Base-by-base conservation (phyloP, 164 flowering plant genomes). In the Brasenia schreberi region DNA sequence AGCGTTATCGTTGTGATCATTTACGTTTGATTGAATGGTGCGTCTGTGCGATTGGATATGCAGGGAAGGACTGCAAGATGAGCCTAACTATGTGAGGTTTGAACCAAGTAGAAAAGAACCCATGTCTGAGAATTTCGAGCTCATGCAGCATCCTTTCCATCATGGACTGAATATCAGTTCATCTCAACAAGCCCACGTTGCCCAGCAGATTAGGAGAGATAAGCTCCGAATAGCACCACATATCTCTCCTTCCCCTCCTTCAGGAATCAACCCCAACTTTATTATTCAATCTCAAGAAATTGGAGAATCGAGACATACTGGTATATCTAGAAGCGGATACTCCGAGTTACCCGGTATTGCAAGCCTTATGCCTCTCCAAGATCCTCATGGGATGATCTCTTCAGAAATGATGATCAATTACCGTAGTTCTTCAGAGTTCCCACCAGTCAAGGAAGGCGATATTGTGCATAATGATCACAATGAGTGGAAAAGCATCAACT, bases 201-300 rank as follows among this genome's bases (percentile, higher is more conserved):
- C 95, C 49, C 97, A 90, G 67, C 95, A 87, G 71, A 88, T 92
- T 76, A 63, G 97, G 68, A 74, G 97, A 77, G 95, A 90, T 71
- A 88, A 87, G 80, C 93, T 90, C 14, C 66, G 97, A 61, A 23
- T 61, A 18, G n/a, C 12, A 18, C 63, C 7, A 9, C 19, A 61
- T 23, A 2, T 66, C 58, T 72, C 78, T 42, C 72, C 84, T 14
- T 74, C 84, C 7, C 71, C 63, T 61, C 33, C 33, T 5, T 61
- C 63, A 9, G 56, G 12, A 2, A 14, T 9, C 12, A 49, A 9
- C 4, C 16, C 56, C 56, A 14, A 49, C 56, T 3, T 14, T 49
- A 14, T 49, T 49, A 9, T 49, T 49, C 56, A 5, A 49, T 49
- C 56, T 49, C 56, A 49, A 49, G 56, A 49, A 6, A 3, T 49